Evolutionary conservation across 805 yeast species (phyloP), one percentile per base, ranked within the genome.

Genomic region (Teunomyces gatunensis): DNA sequence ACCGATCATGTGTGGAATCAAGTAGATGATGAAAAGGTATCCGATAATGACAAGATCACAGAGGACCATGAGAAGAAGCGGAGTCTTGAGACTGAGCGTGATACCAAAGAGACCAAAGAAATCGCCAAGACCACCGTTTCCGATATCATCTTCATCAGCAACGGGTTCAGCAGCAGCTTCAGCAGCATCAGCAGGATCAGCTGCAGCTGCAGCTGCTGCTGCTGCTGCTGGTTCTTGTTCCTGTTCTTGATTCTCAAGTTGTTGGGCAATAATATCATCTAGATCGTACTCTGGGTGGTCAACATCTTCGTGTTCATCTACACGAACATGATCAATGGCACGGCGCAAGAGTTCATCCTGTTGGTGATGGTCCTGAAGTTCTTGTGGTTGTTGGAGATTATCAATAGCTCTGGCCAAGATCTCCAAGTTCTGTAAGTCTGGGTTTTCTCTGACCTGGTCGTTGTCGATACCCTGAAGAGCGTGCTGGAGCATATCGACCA

Each of bases 1-100:
- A 7, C 85, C 85, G 3, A 77, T 39, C 37, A 73, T 54, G 5
- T 78, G 74, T 9, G 86, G 85, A 2, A 78, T 50, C 13, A 75
- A 63, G 54, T 79, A 81, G 0, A 77, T 64, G 11, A 69, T 39
- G 27, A 74, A 63, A 33, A 79, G 56, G 48, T 74, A 75, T 2
- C 65, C 55, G 1, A 71, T 58, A 25, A 70, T 63, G 15, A 67
- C 53, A 9, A 57, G 30, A 47, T 71, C 68, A 40, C 68, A 64
- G 23, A 69, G 28, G 2, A 64, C 29, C 65, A 67, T 61, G 20
- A 71, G 50, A 33, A 65, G 54, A 18, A 73, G 45, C 2, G 77
- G 77, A 10, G 74, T 65, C n/a, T 56, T 47, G 17, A 71, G 33
- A 42, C 68, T 64, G 29, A 71, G 56, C 30, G 58, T 59, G 37